phyloP scores from a whole-genome alignment of 305 asterid genomes.

The Fraxinus floribunda region DNA sequence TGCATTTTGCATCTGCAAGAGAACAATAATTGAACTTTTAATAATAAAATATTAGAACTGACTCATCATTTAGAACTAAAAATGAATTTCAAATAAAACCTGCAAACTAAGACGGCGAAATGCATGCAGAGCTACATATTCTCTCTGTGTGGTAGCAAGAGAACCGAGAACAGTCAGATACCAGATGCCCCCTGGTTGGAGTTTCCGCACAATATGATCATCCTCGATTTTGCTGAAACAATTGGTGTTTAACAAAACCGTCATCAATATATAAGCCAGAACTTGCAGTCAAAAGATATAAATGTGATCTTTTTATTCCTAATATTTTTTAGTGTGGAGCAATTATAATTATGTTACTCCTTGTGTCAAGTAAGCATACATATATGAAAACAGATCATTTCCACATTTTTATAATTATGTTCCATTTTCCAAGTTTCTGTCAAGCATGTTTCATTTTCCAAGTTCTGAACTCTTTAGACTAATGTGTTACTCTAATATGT shows the following conservation, averaged over 20 bases:
- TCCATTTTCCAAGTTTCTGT: neutral
- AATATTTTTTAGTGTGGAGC: neutral
- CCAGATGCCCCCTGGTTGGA: conserved; percentile 86
- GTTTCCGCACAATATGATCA: conserved; percentile 86
- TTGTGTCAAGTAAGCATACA: neutral
- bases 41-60: neutral
- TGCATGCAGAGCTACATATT: conserved; percentile 90
- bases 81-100: conserved; percentile 41
- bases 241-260: conserved; percentile 11
- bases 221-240: conserved; percentile 62
- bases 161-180: conserved; percentile 85
- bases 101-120: conserved; percentile 88
- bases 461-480: neutral
- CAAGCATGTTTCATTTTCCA: neutral
- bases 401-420: neutral
- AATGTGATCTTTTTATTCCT: neutral
- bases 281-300: neutral
- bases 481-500: neutral
- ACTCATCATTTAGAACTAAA: conserved; percentile 1
- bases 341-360: neutral
- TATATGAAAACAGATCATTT: neutral
- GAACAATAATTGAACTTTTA: conserved; percentile 10
- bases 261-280: conserved; percentile 21
- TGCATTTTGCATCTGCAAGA: conserved; percentile 96
- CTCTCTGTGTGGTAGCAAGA: conserved; percentile 95